Evolutionary conservation across 176 grass and related monocot species (phyloP).

Genomic region (Saccharum spontaneum): DNA sequence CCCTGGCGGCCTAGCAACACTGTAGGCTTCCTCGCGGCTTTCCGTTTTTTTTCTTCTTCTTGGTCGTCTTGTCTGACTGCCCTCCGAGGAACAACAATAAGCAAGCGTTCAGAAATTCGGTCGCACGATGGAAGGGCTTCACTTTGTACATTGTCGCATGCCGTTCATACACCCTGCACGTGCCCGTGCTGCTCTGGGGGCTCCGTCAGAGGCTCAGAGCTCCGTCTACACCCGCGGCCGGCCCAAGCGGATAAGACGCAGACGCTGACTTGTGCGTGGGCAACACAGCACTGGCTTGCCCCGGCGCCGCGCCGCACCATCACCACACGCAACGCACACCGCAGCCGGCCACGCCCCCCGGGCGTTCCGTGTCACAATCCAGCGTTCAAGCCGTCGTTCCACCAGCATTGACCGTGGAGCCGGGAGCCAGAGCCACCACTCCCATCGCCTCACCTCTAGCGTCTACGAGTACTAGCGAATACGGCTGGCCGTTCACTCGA

Average conservation of each 20-base stretch:
- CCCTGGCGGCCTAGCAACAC: not conserved
- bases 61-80: not conserved
- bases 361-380: not conserved
- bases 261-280: not conserved
- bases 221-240: not conserved
- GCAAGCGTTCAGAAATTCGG: not conserved
- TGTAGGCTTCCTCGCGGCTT: not conserved
- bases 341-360: not conserved
- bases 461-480: not conserved
- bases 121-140: not conserved
- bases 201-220: no score
- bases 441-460: not conserved
- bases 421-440: no score
- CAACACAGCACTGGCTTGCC: not conserved
- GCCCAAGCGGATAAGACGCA: slow-evolving; percentile 5
- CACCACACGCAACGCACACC: not conserved
- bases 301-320: not conserved
- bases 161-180: slow-evolving; percentile 1
- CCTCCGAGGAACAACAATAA: not conserved
- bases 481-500: not conserved
- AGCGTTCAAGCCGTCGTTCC: not conserved
- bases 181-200: no score
- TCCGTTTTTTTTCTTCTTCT: not conserved
- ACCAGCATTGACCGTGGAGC: not conserved
- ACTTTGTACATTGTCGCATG: not conserved